Base-by-base conservation (phyloP, 805 yeast genomes). In the Dipodascopsis tothii region DNA sequence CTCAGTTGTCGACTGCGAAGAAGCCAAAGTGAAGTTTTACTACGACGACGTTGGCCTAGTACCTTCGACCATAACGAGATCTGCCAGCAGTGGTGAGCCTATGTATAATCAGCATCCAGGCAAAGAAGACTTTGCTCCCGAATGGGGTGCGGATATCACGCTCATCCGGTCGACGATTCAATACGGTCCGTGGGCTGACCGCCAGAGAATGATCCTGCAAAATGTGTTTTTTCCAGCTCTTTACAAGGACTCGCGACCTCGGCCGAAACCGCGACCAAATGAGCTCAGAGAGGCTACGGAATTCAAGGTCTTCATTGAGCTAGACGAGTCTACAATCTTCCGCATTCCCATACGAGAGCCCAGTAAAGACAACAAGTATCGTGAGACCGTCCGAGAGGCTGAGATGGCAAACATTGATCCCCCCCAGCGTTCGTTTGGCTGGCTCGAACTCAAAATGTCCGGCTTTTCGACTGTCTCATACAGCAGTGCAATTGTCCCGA, bases 181-280 rank as follows among this genome's bases (percentile, higher is more conserved):
- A 53, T 88, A 85, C 58, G 98, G 98, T 0, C 95, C 98, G 0
- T 90, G 96, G 96, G 84, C 96, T 0, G 94, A 92, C 46, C 76
- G 90, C 30, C 94, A 92, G 60, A 61, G 95, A 16, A 70, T 69
- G 2, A 73, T 78, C 1, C 56, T 88, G 6, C 87, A 81, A 44
- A 63, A 68, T 14, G 65, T 80, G 63, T 65, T 92, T 20, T 76
- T 81, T 44, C 98, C 98, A 0, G 60, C 72, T 0, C 59, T 77
- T 7, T 75, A 81, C 21, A 63, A 80, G 37, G 84, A 86, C 55
- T 63, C 77, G 2, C 54, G 56, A 7, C 73, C 78, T 0, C 59
- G 60, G 3, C 65, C 67, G 3, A 61, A 62, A 2, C 61, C 74
- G 3, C 40, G 45, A 1, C 67, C 78, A 0, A 90, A 88, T 0